phyloP scores from a whole-genome alignment of 495 filamentous ascomycete species.

The Tetracladium setigerum region DNA sequence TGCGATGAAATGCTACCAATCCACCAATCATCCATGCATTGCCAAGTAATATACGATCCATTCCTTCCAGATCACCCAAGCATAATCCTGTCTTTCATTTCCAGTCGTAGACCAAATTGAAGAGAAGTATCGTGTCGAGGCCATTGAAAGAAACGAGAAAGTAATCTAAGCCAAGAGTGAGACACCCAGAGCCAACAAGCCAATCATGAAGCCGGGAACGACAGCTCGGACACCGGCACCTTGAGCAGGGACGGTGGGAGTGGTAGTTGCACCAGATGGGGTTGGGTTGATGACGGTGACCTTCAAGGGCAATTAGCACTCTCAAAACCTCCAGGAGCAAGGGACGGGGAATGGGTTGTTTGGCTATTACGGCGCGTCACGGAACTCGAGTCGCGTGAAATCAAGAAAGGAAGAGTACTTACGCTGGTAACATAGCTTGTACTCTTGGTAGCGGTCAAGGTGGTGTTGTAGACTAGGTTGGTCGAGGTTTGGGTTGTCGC shows the following conservation, averaged over 20 bases:
- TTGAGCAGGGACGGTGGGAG: conserved; percentile 19
- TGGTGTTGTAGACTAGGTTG: no score
- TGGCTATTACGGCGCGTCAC: no score
- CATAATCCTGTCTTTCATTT: no score
- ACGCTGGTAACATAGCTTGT: not conserved
- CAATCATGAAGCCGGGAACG: conserved; percentile 33
- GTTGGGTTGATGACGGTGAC: conserved; percentile 3
- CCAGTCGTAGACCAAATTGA: not conserved
- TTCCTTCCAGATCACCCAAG: no score
- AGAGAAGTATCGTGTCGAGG: not conserved
- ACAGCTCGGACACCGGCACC: conserved; percentile 28
- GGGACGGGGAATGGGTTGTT: not conserved
- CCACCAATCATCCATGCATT: no score
- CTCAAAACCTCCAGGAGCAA: conserved; percentile 19
- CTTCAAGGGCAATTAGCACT: conserved; percentile 19
- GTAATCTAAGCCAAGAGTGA: conserved; percentile 26
- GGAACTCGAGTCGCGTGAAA: not conserved
- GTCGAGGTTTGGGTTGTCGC: conserved; percentile 5
- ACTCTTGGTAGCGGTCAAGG: not conserved
- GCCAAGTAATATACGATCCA: no score
- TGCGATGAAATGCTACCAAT: no score
- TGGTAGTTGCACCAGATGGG: conserved; percentile 11
- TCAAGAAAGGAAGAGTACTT: not conserved
- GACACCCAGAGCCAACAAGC: conserved; percentile 32
- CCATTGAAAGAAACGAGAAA: not conserved